Percentiles rank a stretch among this genome's conserved stretches.
Conservation (phyloP, 2,329 filamentous ascomycete genomes). For the Helminthosporium solani region DNA sequence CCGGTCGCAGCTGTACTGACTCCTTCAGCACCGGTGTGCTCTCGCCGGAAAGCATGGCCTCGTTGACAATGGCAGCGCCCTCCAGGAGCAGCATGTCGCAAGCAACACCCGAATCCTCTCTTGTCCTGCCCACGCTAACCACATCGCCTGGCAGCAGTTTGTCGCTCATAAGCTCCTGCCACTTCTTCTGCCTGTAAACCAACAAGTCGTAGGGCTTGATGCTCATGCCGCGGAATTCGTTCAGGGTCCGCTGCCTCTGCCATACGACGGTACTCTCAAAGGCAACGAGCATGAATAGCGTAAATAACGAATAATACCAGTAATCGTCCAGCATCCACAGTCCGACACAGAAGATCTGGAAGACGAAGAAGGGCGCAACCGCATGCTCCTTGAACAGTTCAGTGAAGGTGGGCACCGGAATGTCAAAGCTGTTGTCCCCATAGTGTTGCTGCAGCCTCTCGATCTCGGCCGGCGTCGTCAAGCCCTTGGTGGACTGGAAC, state of each 20-base stretch:
- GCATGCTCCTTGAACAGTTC: constrained; percentile 98
- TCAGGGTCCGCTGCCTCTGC: constrained; percentile 94
- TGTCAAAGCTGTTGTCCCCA: constrained; percentile 94
- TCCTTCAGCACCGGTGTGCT: constrained; percentile 97
- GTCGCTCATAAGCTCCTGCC: constrained; percentile 87
- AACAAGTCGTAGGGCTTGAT: constrained; percentile 97
- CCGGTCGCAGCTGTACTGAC: constrained; percentile 85
- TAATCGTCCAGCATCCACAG: constrained; percentile 99
- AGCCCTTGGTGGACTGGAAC: constrained; percentile 79
- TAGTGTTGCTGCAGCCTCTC: constrained; percentile 86
- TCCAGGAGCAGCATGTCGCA: constrained; percentile 97
- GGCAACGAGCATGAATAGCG: constrained; percentile 94
- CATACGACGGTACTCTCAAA: constrained; percentile 99
- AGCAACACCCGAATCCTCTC: constrained; percentile 94
- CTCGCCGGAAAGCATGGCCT: constrained; percentile 98
- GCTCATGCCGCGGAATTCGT: constrained; percentile 97
- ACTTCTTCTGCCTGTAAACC: constrained; percentile 84
- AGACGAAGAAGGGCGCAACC: constrained; percentile 98
- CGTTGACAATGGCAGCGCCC: constrained; percentile 95
- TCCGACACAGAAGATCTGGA: constrained; percentile 97
- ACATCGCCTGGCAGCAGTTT: constrained; percentile 90
- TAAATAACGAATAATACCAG: constrained; percentile 99
- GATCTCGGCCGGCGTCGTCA: constrained; percentile 73
- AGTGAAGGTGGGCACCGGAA: constrained; percentile 90
- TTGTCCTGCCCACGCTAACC: constrained; percentile 87